Base-by-base conservation (phyloP, 2,329 filamentous ascomycete genomes). In the Chalara sp. region DNA sequence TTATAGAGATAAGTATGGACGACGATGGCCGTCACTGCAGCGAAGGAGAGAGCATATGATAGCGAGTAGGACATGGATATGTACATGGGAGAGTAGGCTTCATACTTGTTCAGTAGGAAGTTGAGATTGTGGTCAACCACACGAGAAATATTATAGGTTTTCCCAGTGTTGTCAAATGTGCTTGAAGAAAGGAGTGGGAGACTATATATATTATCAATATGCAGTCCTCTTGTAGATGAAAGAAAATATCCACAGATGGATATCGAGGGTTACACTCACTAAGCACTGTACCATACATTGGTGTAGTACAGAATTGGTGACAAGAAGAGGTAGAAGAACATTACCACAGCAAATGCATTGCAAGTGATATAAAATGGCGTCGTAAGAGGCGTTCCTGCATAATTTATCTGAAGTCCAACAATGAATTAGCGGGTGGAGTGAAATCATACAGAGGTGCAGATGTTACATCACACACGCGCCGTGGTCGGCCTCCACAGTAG, bases 41-140 rank as follows among this genome's bases (percentile, higher is more conserved):
- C 86, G 62, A 89, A 89, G 0, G 82, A 86, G 2, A 89, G 68
- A 1, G 84, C 86, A 58, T 89, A 89, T 0, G 76, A 74, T 52
- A 89, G 68, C 54, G 83, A 78, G 63, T 88, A 89, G 0, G 84
- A 86, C 0, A 84, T 88, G 54, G 85, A 86, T 46, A 89, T 72
- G 59, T 84, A 87, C 4, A 86, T 77, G 62, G 88, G 89, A 0
- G 84, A 86, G 1, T 85, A 88, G 55, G 83, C 71, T 57, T 81
- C 69, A 66, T 89, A 89, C 4, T 11, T 28, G 43, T 13, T 32
- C 12, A 45, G 28, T 6, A 88, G 73, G 30, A 89, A 72, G 0
- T 77, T 84, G 47, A 79, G 79, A 1, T 86, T 74, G 0, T 76
- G 61, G 1, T 77, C 83, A 3, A 88, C 68, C 44, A 89, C 78